Percentiles rank a stretch among this genome's conserved stretches.
These are phyloP conservation scores for Kalmusia sp. DNA, from an alignment of 2,329 filamentous ascomycete genomes.

Conservation along the genomic window DNA sequence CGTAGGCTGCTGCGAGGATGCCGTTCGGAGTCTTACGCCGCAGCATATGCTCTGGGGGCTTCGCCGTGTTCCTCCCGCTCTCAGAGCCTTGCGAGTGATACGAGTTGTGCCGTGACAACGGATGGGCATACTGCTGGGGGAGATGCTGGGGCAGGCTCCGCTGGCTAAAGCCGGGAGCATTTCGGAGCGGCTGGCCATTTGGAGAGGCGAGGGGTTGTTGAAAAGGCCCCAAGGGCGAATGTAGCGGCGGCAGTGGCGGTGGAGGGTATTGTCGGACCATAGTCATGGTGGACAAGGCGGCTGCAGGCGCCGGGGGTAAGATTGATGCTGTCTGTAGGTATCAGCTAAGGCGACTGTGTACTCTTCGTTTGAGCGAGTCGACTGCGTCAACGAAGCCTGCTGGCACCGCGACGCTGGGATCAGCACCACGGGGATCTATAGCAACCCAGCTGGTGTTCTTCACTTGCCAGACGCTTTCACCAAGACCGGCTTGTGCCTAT, in stretches of 20 bases:
- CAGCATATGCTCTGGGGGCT: conserved; percentile 73
- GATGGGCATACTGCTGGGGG: conserved; percentile 49
- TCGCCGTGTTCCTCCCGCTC: conserved; percentile 27
- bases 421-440: background rate
- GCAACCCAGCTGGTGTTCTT: conserved; percentile 7
- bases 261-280: conserved; percentile 47
- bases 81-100: conserved; percentile 40
- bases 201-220: conserved; percentile 30
- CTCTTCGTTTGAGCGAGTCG: conserved; percentile 6
- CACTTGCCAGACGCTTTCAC: conserved; percentile 38
- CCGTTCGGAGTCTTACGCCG: conserved; percentile 93
- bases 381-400: conserved; percentile 12
- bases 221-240: conserved; percentile 33
- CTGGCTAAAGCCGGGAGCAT: conserved; percentile 33
- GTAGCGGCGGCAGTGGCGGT: conserved; percentile 39
- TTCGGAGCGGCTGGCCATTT: conserved; percentile 33
- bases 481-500: conserved; percentile 51
- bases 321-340: background rate
- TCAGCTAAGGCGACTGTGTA: conserved; percentile 3
- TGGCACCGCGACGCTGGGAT: background rate
- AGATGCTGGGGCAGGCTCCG: conserved; percentile 28
- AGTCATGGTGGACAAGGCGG: conserved; percentile 39
- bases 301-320: conserved; percentile 1
- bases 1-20: conserved; percentile 90
- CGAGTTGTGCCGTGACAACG: conserved; percentile 47